A percentile compares a stretch with the other conserved stretches of the same genome.
Evolutionary conservation across 257 asterid genomes (phyloP).

Genomic region (Nicotiana obtusifolia): DNA sequence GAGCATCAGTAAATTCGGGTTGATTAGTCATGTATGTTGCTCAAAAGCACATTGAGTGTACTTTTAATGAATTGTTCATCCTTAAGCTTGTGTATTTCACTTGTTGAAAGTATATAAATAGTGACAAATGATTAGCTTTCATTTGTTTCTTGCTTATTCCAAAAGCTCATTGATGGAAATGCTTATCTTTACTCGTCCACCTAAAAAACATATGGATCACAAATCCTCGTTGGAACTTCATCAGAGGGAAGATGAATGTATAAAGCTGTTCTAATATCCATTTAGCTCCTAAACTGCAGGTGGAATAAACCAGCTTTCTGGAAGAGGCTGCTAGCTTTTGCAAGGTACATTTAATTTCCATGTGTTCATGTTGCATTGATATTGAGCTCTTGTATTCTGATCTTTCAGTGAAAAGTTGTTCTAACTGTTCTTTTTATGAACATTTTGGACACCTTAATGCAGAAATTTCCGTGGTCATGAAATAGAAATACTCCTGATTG

Average conservation of each 20-base stretch:
- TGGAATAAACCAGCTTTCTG: neutral
- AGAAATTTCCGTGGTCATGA: neutral
- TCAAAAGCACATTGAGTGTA: constrained; percentile 22
- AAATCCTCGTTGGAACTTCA: neutral
- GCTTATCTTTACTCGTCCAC: constrained; percentile 3
- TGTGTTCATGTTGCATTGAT: neutral
- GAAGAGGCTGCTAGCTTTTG: neutral
- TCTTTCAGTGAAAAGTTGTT: neutral
- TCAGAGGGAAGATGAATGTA: neutral
- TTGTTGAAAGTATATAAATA: constrained; percentile 19
- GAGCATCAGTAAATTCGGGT: constrained; percentile 2
- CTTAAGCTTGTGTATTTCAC: constrained; percentile 15
- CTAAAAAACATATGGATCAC: neutral
- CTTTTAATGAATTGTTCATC: constrained; percentile 22
- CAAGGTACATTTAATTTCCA: neutral
- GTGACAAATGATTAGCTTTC: constrained; percentile 2
- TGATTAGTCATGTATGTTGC: constrained; percentile 7
- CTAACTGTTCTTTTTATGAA: neutral
- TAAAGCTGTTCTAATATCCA: neutral
- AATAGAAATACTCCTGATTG: neutral
- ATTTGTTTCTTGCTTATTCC: neutral
- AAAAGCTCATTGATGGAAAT: constrained; percentile 2
- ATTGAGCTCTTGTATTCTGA: neutral
- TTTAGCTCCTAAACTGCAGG: neutral
- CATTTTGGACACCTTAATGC: neutral